Evolutionary conservation across 2,329 filamentous ascomycete species (phyloP).

Genomic region (Aspergillus arachidicola): DNA sequence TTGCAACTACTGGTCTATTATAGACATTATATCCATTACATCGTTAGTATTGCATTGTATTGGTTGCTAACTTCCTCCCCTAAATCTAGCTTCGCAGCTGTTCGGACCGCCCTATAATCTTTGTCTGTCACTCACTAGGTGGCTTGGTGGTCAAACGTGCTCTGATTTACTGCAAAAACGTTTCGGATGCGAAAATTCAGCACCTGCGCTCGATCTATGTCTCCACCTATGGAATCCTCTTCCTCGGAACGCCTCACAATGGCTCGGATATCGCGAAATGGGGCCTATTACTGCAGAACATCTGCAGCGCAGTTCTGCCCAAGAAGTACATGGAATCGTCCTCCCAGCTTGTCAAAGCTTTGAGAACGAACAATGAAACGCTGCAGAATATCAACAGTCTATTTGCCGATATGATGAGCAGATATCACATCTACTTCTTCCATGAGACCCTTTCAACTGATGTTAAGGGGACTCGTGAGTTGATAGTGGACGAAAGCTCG

Average conservation of each 20-base stretch:
- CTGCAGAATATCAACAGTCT: constrained; percentile 73
- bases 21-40: no score
- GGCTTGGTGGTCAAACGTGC: constrained; percentile 73
- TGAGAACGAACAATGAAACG: constrained; percentile 74
- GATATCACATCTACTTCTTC: constrained; percentile 74
- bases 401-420: constrained; percentile 71
- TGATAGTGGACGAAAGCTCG: constrained; percentile 71
- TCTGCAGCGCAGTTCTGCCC: constrained; percentile 67
- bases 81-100: constrained; percentile 47
- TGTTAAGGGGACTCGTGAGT: constrained; percentile 61
- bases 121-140: constrained; percentile 73
- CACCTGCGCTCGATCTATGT: constrained; percentile 70
- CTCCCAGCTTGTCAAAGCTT: constrained; percentile 66
- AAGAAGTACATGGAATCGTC: constrained; percentile 69
- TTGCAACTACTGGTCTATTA: no score
- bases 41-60: not conserved
- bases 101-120: constrained; percentile 69
- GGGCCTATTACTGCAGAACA: constrained; percentile 68
- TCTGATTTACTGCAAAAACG: constrained; percentile 66
- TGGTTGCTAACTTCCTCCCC: not conserved
- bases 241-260: constrained; percentile 75
- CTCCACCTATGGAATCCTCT: constrained; percentile 75
- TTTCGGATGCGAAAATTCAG: constrained; percentile 62
- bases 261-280: constrained; percentile 70
- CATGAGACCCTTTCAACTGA: constrained; percentile 75